phyloP scores from a whole-genome alignment of 768 basidiomycete species.

The Infundibulicybe gibba region DNA sequence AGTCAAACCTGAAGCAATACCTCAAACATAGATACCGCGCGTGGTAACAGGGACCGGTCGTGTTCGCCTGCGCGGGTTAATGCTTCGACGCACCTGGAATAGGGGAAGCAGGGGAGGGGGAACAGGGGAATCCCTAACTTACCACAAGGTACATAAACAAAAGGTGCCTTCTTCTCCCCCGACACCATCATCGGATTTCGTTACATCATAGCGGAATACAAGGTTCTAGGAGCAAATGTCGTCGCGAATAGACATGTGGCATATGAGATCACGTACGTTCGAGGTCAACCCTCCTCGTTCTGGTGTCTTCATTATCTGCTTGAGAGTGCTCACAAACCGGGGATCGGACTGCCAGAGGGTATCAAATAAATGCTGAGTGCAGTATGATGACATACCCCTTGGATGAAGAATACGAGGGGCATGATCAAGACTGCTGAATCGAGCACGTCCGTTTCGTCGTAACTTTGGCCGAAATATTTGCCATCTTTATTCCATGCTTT shows the following conservation, averaged over 20 bases:
- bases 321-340: constrained; percentile 71
- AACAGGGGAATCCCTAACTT: background rate
- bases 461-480: constrained; percentile 81
- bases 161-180: no score
- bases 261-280: no score
- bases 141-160: constrained; percentile 39
- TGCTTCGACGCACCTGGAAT: constrained; percentile 77
- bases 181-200: background rate
- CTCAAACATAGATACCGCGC: constrained; percentile 87
- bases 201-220: constrained; percentile 2
- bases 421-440: constrained; percentile 90
- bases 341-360: constrained; percentile 66
- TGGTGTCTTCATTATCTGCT: constrained; percentile 46
- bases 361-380: background rate
- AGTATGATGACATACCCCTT: constrained; percentile 47
- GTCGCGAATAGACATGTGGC: no score
- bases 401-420: constrained; percentile 92
- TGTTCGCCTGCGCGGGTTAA: constrained; percentile 84
- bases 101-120: background rate
- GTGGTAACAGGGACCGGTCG: constrained; percentile 60
- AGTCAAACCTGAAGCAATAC: constrained; percentile 29
- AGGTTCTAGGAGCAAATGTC: no score
- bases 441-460: constrained; percentile 77
- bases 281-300: no score
- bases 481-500: constrained; percentile 79